A percentile compares a stretch with the other conserved stretches of the same genome.
These are phyloP conservation scores for Plasmodium fragile DNA, from an alignment of 169 alveolate species.

Conservation along the genomic window DNA sequence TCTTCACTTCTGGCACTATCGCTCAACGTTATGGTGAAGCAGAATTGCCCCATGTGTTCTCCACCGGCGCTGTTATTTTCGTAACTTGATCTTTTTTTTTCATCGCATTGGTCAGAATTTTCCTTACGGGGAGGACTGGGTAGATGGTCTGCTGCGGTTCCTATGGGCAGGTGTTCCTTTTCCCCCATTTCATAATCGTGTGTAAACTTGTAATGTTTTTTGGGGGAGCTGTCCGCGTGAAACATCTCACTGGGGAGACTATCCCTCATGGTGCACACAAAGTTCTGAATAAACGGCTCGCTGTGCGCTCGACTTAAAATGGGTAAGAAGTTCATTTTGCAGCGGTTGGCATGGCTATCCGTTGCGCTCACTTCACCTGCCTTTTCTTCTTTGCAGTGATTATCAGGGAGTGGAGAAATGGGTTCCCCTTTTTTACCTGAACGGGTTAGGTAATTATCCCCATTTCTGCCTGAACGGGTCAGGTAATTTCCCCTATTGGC, in stretches of 20 bases:
- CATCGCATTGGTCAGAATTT: background rate
- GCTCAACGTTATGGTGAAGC: conserved; percentile 18
- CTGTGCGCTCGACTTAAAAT: background rate
- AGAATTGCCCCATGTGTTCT: conserved; percentile 20
- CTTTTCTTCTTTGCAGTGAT: background rate
- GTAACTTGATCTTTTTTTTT: background rate
- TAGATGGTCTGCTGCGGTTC: background rate
- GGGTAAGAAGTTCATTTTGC: background rate
- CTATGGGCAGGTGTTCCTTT: background rate
- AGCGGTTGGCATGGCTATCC: background rate
- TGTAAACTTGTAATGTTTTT: background rate
- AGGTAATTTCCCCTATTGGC: background rate
- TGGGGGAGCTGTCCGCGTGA: background rate
- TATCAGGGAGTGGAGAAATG: background rate
- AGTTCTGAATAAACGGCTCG: conserved; percentile 21
- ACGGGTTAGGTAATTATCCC: background rate
- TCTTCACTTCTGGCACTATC: background rate
- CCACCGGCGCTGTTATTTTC: background rate
- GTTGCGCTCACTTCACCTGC: background rate
- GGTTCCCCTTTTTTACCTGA: background rate
- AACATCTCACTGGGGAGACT: background rate
- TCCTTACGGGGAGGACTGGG: background rate
- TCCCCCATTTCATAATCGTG: background rate
- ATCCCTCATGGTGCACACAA: conserved; percentile 10
- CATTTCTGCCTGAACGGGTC: background rate